phyloP scores from a whole-genome alignment of 331 rosid species.

The Quercus tomentella region DNA sequence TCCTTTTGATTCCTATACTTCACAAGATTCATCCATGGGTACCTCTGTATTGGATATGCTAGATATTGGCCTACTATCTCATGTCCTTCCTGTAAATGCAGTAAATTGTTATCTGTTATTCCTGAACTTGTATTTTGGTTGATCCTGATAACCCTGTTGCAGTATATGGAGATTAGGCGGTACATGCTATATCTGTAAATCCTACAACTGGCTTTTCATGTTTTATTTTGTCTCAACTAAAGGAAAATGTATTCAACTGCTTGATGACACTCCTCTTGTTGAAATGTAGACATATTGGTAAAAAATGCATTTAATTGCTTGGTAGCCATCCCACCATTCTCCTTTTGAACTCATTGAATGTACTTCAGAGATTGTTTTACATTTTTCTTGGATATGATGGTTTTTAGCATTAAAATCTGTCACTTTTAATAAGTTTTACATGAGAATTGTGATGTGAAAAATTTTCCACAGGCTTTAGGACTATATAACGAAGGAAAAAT shows the following conservation, averaged over 20 bases:
- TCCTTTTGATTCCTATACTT: slow-evolving; percentile 6
- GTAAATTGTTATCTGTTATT: not conserved
- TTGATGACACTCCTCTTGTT: not conserved
- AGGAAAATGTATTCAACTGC: not conserved
- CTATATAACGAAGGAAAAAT: not conserved
- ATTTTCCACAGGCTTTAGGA: not conserved
- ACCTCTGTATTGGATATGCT: not conserved
- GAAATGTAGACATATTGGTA: not conserved
- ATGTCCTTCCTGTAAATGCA: not conserved
- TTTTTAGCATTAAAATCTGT: not conserved
- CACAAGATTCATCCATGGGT: not conserved
- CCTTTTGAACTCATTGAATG: no score
- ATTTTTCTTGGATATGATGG: slow-evolving; percentile 3
- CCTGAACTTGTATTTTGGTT: not conserved
- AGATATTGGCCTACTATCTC: not conserved
- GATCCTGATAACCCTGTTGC: not conserved
- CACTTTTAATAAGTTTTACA: not conserved
- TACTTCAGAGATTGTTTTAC: no score
- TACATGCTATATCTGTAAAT: not conserved
- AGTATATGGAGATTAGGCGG: not conserved
- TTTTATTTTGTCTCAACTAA: not conserved
- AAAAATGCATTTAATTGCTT: no score
- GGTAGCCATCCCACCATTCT: no score
- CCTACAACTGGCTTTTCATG: not conserved
- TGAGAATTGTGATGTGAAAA: not conserved